Evolutionary conservation across 495 filamentous ascomycete species (phyloP).

Genomic region (Xylaria palmicola): DNA sequence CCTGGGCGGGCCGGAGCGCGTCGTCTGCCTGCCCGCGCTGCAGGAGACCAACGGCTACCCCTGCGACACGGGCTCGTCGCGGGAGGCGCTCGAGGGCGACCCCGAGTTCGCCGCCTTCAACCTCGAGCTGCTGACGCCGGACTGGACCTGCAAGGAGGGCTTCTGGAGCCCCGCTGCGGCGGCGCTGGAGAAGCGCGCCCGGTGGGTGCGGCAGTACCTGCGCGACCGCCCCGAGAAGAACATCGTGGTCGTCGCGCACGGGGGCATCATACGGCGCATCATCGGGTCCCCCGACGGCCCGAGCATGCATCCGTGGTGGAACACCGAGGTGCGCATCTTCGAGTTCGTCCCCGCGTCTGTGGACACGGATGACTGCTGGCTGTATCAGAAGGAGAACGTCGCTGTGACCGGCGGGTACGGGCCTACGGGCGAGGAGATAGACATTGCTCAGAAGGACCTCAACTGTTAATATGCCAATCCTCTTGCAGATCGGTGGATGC

Average conservation of each 20-base stretch:
- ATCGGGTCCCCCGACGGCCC: constrained; percentile 30
- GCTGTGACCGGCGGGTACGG: constrained; percentile 26
- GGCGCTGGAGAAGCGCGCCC: constrained; percentile 17
- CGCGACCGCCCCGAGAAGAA: constrained; percentile 51
- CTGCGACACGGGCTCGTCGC: constrained; percentile 38
- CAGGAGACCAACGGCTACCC: constrained; percentile 40
- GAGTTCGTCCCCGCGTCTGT: constrained; percentile 42
- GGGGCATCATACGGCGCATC: constrained; percentile 49
- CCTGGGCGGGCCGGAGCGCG: constrained; percentile 17
- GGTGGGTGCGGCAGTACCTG: constrained; percentile 29
- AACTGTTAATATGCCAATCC: constrained; percentile 2
- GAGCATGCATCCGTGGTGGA: constrained; percentile 42
- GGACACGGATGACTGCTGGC: constrained; percentile 21
- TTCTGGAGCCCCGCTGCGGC: constrained; percentile 18
- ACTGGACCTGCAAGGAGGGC: constrained; percentile 24
- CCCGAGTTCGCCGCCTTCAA: constrained; percentile 24
- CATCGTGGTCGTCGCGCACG: constrained; percentile 58
- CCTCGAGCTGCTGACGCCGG: constrained; percentile 19
- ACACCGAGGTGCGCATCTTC: constrained; percentile 60
- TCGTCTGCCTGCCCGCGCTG: constrained; percentile 20
- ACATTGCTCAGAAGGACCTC: constrained; percentile 15
- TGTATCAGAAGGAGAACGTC: constrained; percentile 22
- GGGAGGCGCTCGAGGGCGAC: constrained; percentile 20
- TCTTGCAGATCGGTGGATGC: neutral
- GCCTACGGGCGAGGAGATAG: constrained; percentile 24